Evolutionary conservation across 495 filamentous ascomycete species (phyloP).

Genomic region (Hypomontagnella monticulosa): DNA sequence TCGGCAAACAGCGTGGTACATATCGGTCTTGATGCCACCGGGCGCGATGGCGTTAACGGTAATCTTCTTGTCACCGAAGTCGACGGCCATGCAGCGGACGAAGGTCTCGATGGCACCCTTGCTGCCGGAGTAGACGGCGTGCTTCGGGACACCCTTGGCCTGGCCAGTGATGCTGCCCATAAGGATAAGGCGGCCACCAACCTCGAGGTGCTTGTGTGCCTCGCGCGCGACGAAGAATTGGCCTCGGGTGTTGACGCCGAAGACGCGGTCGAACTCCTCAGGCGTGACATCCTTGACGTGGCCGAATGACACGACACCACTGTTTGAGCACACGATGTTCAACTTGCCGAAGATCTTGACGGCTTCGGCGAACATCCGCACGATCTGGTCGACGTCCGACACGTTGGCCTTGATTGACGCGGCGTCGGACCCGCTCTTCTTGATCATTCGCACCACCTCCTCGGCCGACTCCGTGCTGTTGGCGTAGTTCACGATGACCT

Average conservation of each 20-base stretch:
- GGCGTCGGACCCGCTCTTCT: slow-evolving; percentile 63
- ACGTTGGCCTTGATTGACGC: slow-evolving; percentile 81
- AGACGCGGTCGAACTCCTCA: slow-evolving; percentile 79
- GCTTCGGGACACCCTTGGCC: slow-evolving; percentile 70
- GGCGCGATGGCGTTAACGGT: slow-evolving; percentile 82
- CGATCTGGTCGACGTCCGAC: slow-evolving; percentile 70
- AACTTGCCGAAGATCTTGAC: slow-evolving; percentile 73
- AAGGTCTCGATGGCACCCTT: slow-evolving; percentile 86
- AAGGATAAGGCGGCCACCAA: slow-evolving; percentile 73
- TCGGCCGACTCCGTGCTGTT: slow-evolving; percentile 69
- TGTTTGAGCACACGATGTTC: slow-evolving; percentile 80
- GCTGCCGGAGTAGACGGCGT: slow-evolving; percentile 78
- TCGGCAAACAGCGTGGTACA: slow-evolving; percentile 70
- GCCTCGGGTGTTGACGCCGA: slow-evolving; percentile 77
- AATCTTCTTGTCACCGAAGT: slow-evolving; percentile 76
- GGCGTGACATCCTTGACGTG: slow-evolving; percentile 74
- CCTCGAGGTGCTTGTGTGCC: slow-evolving; percentile 73
- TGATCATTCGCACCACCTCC: slow-evolving; percentile 65
- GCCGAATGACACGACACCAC: slow-evolving; percentile 70
- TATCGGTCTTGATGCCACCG: slow-evolving; percentile 81
- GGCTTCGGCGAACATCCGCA: slow-evolving; percentile 61
- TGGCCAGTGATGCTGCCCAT: slow-evolving; percentile 65
- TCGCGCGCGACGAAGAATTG: slow-evolving; percentile 88
- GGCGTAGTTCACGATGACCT: slow-evolving; percentile 82
- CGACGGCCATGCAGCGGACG: slow-evolving; percentile 75